Base-by-base conservation (phyloP, 2,329 filamentous ascomycete genomes). In the Alternaria sp. region DNA sequence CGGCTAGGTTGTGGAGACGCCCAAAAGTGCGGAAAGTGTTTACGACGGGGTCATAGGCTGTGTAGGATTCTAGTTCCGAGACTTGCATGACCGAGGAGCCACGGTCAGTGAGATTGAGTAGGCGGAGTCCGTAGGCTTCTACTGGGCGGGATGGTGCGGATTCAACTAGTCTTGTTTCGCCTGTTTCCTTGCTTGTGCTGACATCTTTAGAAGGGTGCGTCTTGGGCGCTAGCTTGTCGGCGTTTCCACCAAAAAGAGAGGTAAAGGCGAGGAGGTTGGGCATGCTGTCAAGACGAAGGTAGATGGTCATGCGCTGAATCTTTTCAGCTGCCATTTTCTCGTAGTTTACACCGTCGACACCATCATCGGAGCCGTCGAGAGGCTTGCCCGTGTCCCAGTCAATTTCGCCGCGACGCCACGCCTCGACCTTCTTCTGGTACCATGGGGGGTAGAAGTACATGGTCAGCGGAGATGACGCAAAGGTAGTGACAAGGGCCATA, bases 31-130 rank as follows among this genome's bases (percentile, higher is more conserved):
- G 87, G 83, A 97, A 97, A 0, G 92, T 91, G 73, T 96, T 97
- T 54, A 97, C 87, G 4, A 98, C 89, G 0, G 94, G 92, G 70
- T 98, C 94, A 69, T 66, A 75, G 65, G 67, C 82, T 63, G 73
- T 82, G 77, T 78, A 85, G 48, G 95, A 91, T 37, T 93, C 90
- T 3, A 89, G 84, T 71, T 96, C 92, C 0, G 92, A 89, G 10
- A 96, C 92, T 68, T 92, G 90, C 94, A 98, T 98, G 68, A 97
- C 94, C 17, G 93, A 93, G 0, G 94, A 97, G 40, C 92, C 90
- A 84, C 94, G 92, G 69, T 97, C 93, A 0, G 92, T 96, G 11
- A 98, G 85, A 72, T 96, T 91, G 48, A 96, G 80, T 14, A 98
- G 84, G 13, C 93, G 90, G n/a, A 97, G 80, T 31, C 93, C 94